Conservation (phyloP, 2,329 filamentous ascomycete species). For the Chaetomium sp. region DNA sequence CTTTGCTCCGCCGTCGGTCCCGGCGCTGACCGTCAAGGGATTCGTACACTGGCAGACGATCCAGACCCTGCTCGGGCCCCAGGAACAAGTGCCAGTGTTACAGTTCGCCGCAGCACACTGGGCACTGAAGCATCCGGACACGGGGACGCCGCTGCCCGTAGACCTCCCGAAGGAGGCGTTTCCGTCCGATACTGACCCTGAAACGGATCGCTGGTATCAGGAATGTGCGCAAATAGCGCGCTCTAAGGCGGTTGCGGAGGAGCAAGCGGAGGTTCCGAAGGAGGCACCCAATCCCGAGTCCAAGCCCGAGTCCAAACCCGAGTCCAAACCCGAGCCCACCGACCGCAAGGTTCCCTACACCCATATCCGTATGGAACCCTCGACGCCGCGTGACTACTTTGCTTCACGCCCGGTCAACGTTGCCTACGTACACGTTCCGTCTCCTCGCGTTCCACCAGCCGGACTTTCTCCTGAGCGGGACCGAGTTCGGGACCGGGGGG, state of each 20-base stretch:
- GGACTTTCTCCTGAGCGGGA: constrained; percentile 35
- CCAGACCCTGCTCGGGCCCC: constrained; percentile 82
- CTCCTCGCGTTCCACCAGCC: constrained; percentile 32
- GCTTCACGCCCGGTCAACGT: constrained; percentile 43
- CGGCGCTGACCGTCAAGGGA: constrained; percentile 78
- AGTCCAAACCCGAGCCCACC: constrained; percentile 27
- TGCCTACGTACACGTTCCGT: constrained; percentile 43
- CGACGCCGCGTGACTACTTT: constrained; percentile 42
- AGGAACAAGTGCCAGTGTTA: constrained; percentile 83
- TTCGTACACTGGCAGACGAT: constrained; percentile 95
- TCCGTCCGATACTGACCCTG: constrained; percentile 70
- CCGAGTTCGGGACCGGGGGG: constrained; percentile 31
- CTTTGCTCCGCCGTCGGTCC: constrained; percentile 75
- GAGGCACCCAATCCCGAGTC: constrained; percentile 37
- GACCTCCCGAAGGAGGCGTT: constrained; percentile 65
- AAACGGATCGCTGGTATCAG: constrained; percentile 87
- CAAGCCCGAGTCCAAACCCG: constrained; percentile 26
- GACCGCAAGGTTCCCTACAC: constrained; percentile 38
- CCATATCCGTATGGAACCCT: constrained; percentile 37
- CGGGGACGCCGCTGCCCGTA: constrained; percentile 66
- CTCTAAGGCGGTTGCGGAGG: constrained; percentile 51
- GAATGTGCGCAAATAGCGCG: constrained; percentile 71
- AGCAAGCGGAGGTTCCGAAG: constrained; percentile 38
- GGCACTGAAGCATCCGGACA: constrained; percentile 72
- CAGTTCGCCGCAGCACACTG: constrained; percentile 79